Evolutionary conservation across 805 yeast genomes (phyloP), one percentile per base, ranked within the genome.

Genomic region (Hanseniaspora jakobsenii): DNA sequence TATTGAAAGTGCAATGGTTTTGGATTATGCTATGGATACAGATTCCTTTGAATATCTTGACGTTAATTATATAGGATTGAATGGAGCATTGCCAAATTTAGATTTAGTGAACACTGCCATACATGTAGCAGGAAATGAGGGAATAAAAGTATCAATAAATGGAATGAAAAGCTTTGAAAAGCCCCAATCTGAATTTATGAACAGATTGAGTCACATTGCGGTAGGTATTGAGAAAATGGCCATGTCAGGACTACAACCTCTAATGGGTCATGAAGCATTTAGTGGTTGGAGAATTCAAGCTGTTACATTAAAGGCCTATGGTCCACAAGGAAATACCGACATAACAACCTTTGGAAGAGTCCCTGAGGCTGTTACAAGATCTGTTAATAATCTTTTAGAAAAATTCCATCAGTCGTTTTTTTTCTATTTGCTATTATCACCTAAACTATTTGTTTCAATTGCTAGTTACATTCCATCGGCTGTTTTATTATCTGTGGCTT

Each of bases 271-370:
- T 53, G 96, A 89, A 57, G 85, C 89, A 12, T 91, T 89, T 57
- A 79, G 91, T 43, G 96, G 97, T 4, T 91, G 95, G 94, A 80
- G 93, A 58, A 81, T 91, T 48, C 97, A 89, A 61, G 80, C 97
- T 0, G 60, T 91, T 17, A 83, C 95, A 0, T 56, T 91, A 27
- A 71, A 72, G 45, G 97, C 94, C 0, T 63, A 60, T 26, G 84
- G 82, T 1, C 65, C 62, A 2, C 53, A 54, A 1, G 83, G 83
- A 1, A 66, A 68, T 0, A 69, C 67, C 45, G 97, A 91, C 62
- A 77, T 89, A 47, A 89, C 97, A 1, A 85, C 91, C 21, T 79
- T 81, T 59, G 98, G 97, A 4, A 73, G 97, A 58, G 71, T 89
- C 3, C 73, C 85, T 16, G 99, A 91, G 62, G 84, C 93, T 2